Evolutionary conservation across 2,329 filamentous ascomycete species (phyloP), one percentile per base, ranked within the genome.

Genomic region (Juglanconis oblonga): DNA sequence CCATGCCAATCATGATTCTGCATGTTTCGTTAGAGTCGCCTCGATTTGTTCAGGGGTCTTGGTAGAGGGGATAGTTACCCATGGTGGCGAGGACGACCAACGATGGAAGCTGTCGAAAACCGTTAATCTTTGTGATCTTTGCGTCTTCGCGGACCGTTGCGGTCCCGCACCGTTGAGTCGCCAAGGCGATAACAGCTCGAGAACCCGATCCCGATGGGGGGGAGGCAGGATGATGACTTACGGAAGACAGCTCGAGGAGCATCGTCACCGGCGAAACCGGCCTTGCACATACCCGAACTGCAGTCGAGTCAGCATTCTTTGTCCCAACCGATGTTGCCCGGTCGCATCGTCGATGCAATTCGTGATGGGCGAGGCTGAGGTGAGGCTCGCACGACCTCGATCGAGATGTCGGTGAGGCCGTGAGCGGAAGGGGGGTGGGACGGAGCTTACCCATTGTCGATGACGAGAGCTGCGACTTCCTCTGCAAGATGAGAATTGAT

Each of bases 201-300:
- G 36, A 35, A 13, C 44, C 24, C 13, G 33, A 31, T 48, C 45
- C 17, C 38, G 38, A 49, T 55, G 52, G 47, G 59, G 58, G 67
- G 70, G 69, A 68, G 67, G 68, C 68, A 69, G 69, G 68, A 65
- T 68, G 36, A 44, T 33, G 65, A 93, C 94, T 97, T 90, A 98
- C 94, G 95, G 89, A 99, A 99, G 79, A 99, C 95, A 83, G 95
- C 95, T 88, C 95, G 89, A 79, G 95, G 95, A 83, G 95, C 95
- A 90, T 99, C 95, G 78, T 99, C 95, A 92, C 95, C 95, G 86
- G 95, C 95, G 84, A 99, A 99, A 93, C 95, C 95, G 90, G 95
- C 95, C 87, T 99, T 99, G 86, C 95, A 99, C 95, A 99, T 98
- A 88, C 95, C 95, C 83, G 95, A 98, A 89, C 94, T 98, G 79